Base-by-base conservation (phyloP, 139 green algal species). In the Eudorina sp. region DNA sequence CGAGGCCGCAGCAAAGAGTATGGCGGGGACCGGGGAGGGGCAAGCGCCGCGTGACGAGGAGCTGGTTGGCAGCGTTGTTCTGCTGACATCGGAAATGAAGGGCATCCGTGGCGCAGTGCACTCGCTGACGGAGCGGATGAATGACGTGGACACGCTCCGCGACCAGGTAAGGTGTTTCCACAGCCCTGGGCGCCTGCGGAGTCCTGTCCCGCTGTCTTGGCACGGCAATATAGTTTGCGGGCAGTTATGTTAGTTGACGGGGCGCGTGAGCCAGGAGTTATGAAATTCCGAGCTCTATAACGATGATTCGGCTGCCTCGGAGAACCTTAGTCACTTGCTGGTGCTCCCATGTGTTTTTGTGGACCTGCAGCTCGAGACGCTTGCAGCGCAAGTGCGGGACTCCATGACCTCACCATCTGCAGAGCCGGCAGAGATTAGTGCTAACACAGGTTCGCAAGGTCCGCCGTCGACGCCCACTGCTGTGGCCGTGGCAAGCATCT, bases 161-260 rank as follows among this genome's bases (percentile, higher is more conserved):
- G 80, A 86, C 80, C 80, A 86, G 80, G 80, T 86, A 58, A 21
- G 41, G 19, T n/a, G n/a, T n/a, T n/a, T n/a, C n/a, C n/a, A n/a
- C n/a, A n/a, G n/a, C n/a, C n/a, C n/a, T n/a, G n/a, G n/a, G n/a
- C n/a, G n/a, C n/a, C n/a, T n/a, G n/a, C n/a, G n/a, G n/a, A n/a
- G n/a, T n/a, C n/a, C n/a, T n/a, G n/a, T n/a, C n/a, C n/a, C n/a
- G n/a, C n/a, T n/a, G n/a, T n/a, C n/a, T n/a, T n/a, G n/a, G n/a
- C n/a, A n/a, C n/a, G n/a, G n/a, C n/a, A n/a, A n/a, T n/a, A n/a
- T n/a, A n/a, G n/a, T n/a, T n/a, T n/a, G n/a, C n/a, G n/a, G n/a
- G n/a, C n/a, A n/a, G n/a, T n/a, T n/a, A n/a, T n/a, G n/a, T n/a
- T n/a, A n/a, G n/a, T n/a, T n/a, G n/a, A n/a, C n/a, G n/a, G n/a